Conservation (phyloP, 805 yeast species). For the Ogataea glucozyma region DNA sequence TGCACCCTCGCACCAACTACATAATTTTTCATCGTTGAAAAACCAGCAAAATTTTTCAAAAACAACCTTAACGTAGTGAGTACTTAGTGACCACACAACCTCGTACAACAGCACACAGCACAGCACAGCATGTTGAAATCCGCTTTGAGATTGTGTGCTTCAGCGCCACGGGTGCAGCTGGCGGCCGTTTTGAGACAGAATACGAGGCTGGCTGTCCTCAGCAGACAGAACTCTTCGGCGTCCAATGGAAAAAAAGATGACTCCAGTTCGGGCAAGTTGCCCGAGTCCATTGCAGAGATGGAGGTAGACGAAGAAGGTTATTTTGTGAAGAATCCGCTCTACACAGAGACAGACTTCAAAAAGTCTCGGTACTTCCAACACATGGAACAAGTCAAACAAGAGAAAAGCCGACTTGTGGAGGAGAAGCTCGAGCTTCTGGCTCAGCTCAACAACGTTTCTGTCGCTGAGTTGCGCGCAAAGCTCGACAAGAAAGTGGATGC, state of each 20-base stretch:
- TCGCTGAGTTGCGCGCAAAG: conserved; percentile 23
- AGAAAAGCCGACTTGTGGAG: conserved; percentile 27
- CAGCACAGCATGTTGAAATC: conserved; percentile 14
- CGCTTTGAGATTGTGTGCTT: conserved; percentile 12
- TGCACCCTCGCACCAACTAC: too few species aligned
- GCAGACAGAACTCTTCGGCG: conserved; percentile 10
- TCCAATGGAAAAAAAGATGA: not conserved
- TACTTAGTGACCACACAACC: too few species aligned
- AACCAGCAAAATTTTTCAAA: too few species aligned
- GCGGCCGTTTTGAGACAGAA: conserved; percentile 8
- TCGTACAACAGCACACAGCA: too few species aligned
- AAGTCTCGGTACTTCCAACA: conserved; percentile 26
- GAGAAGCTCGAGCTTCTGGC: conserved; percentile 29
- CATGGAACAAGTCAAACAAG: conserved; percentile 18
- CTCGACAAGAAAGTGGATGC: conserved; percentile 26
- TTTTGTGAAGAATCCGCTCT: conserved; percentile 20
- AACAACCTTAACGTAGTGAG: too few species aligned
- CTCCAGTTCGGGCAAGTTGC: not conserved
- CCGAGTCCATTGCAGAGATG: conserved; percentile 13
- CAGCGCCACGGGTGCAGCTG: conserved; percentile 6
- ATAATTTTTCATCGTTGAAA: too few species aligned
- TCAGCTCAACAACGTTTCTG: conserved; percentile 18
- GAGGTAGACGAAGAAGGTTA: conserved; percentile 29
- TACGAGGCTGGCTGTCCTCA: not conserved
- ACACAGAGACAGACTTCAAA: conserved; percentile 25